Evolutionary conservation across 2,329 filamentous ascomycete species (phyloP), one percentile per base, ranked within the genome.

Genomic region (Metarhizium humberi): DNA sequence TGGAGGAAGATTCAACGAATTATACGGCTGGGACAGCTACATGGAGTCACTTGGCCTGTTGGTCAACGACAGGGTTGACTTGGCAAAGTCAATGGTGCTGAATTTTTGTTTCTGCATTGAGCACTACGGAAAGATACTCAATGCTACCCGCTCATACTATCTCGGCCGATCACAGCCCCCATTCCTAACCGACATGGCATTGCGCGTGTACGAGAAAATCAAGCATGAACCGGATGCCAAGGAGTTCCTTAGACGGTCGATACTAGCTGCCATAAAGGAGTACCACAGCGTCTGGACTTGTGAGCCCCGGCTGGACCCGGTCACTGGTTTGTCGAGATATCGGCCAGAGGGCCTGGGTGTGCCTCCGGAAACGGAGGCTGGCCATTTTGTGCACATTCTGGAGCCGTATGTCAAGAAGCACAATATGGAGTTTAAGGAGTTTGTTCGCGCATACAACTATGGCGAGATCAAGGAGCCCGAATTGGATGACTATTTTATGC

Each of bases 1-100:
- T 0, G 94, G 94, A 57, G 94, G 94, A 29, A 84, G 94, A 34
- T 99, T 99, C 84, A 99, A 99, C 71, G 94, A 99, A 71, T 74
- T 99, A 25, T 99, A 99, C 68, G 92, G 92, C 50, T 99, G 94
- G 94, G 94, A 99, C 72, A 96, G 91, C 69, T 99, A 97, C 76
- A 97, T 99, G 91, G 90, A 92, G 69, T 94, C 92, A 5, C 78
- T 97, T 3, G 94, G 94, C 18, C 79, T 99, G 56, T 76, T 97
- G 57, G 83, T 90, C 63, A 90, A 92, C 66, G 88, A 94, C 67
- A 85, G 89, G 57, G 84, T 90, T 25, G 85, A 96, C 64, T 75
- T 97, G 55, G 91, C 91, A 62, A 96, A 96, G 75, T 82, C 87
- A 51, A 97, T 99, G 90, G 92, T 97, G 52, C 78, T 82, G 64